Conservation (phyloP, 2,329 filamentous ascomycete genomes). For the Apiospora rasikravindrae region DNA sequence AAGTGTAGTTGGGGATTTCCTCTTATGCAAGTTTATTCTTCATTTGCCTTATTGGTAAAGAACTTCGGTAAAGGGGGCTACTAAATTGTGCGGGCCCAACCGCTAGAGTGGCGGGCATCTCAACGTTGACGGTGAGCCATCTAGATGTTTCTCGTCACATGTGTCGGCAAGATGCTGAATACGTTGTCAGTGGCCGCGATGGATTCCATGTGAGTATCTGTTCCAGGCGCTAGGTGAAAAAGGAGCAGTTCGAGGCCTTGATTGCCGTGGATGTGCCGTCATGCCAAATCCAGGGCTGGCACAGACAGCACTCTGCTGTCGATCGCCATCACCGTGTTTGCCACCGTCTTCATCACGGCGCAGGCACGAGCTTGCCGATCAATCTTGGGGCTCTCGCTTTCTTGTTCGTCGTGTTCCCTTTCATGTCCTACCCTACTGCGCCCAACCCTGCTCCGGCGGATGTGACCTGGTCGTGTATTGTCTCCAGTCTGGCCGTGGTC, state of each 20-base stretch:
- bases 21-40: neutral
- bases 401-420: neutral
- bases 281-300: slow-evolving; percentile 45
- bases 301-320: slow-evolving; percentile 50
- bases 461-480: neutral
- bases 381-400: neutral
- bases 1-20: slow-evolving; percentile 17
- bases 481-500: neutral
- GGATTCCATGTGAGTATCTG: slow-evolving; percentile 48
- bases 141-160: slow-evolving; percentile 48
- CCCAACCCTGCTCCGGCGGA: neutral
- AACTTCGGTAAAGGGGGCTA: neutral
- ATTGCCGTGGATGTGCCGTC: slow-evolving; percentile 42
- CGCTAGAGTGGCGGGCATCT: slow-evolving; percentile 27
- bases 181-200: slow-evolving; percentile 54
- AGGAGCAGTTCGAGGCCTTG: slow-evolving; percentile 48
- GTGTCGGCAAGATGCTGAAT: slow-evolving; percentile 44
- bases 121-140: slow-evolving; percentile 47
- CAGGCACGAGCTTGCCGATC: slow-evolving; percentile 32
- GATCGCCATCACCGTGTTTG: slow-evolving; percentile 47
- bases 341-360: slow-evolving; percentile 50
- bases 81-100: slow-evolving; percentile 24
- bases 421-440: neutral
- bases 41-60: too few relatives aligned
- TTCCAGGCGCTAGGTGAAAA: neutral